Evolutionary conservation across 352 stramenopile species (phyloP).

Genomic region (Saprolegnia parasitica): DNA sequence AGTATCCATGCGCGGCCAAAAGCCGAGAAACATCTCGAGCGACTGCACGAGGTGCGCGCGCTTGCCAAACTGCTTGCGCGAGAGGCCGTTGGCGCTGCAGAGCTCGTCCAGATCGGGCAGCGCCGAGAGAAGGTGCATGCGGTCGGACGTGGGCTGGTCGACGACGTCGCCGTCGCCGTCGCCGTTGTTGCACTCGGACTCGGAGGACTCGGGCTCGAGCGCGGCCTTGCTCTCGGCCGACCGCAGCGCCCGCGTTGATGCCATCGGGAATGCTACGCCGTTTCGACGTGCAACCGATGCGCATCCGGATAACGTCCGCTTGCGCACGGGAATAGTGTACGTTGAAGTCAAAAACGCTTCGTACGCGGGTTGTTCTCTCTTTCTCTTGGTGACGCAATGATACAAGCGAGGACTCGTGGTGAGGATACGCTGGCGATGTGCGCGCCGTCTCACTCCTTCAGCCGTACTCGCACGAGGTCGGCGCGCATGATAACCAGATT

Average conservation of each 20-base stretch:
- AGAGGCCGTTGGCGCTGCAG: conserved; percentile 62
- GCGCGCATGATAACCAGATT: too few relatives aligned
- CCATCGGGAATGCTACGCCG: background rate
- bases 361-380: too few relatives aligned
- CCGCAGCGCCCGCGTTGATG: background rate
- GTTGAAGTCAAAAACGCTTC: too few relatives aligned
- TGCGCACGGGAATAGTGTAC: background rate
- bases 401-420: too few relatives aligned
- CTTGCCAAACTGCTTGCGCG: conserved; percentile 48
- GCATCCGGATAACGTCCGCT: background rate
- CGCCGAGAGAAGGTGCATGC: conserved; percentile 39
- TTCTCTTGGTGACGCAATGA: too few relatives aligned
- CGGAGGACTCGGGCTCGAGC: conserved; percentile 17
- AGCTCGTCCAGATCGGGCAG: conserved; percentile 54
- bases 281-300: background rate
- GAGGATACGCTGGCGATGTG: too few relatives aligned
- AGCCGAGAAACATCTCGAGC: conserved; percentile 75
- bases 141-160: background rate
- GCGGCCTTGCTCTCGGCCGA: background rate
- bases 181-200: conserved; percentile 13
- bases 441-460: too few relatives aligned
- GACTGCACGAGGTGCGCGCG: conserved; percentile 37
- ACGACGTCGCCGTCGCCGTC: background rate
- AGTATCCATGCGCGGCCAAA: conserved; percentile 65
- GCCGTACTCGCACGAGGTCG: too few relatives aligned